These are phyloP conservation scores for Emergomyces orientalis DNA, from an alignment of 2,329 filamentous ascomycete genomes.

Conservation along the genomic window DNA sequence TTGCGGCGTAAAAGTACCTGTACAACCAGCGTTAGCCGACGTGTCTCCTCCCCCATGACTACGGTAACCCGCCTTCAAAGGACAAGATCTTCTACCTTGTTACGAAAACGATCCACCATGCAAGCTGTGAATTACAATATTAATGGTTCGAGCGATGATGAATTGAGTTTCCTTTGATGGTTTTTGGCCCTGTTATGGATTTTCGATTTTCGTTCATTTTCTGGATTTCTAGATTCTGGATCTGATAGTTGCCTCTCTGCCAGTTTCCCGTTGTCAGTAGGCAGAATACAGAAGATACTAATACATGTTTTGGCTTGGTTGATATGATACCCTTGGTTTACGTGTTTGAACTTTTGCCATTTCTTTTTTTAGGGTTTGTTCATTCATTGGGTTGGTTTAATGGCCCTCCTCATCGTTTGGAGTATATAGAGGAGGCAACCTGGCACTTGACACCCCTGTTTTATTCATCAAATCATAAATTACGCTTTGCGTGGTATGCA, in stretches of 20 bases:
- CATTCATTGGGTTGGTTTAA: neutral
- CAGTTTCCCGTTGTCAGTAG: neutral
- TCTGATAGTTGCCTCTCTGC: neutral
- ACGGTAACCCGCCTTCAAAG: neutral
- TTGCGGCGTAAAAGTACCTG: neutral
- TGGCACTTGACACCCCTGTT: no score
- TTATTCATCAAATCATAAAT: neutral
- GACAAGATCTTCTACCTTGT: conserved; percentile 1
- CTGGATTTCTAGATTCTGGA: neutral
- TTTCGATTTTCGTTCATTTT: neutral
- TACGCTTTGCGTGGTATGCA: neutral
- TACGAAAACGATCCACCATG: neutral
- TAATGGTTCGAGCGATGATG: conserved; percentile 6
- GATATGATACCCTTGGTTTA: conserved; percentile 1
- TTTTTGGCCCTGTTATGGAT: neutral
- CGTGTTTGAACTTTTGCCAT: neutral
- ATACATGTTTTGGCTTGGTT: neutral
- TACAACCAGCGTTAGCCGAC: neutral
- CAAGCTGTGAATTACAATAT: neutral
- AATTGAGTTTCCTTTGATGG: conserved; percentile 7
- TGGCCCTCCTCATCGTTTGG: neutral
- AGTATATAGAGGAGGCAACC: neutral
- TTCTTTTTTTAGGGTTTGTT: neutral
- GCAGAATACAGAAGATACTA: neutral
- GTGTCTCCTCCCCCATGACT: neutral